phyloP scores from a whole-genome alignment of 305 asterid species.

The Solanum aculeatissimum region DNA sequence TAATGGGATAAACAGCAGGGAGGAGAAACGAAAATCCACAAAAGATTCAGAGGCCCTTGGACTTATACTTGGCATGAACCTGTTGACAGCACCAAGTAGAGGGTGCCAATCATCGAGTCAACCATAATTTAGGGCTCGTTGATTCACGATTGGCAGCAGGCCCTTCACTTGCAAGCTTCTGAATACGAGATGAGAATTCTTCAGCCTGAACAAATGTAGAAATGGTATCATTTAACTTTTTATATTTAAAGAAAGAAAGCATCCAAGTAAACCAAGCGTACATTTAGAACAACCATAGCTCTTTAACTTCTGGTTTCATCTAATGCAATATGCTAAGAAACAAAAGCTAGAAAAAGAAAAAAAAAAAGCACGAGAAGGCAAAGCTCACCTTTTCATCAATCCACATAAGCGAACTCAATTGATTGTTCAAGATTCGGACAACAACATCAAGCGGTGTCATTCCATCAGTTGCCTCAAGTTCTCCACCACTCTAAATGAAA shows the following conservation, averaged over 20 bases:
- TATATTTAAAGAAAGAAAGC: neutral
- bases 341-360: neutral
- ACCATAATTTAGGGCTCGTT: conserved; percentile 48
- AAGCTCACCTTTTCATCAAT: conserved; percentile 83
- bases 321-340: neutral
- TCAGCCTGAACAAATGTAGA: conserved; percentile 41
- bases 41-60: neutral
- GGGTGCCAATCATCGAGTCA: conserved; percentile 18
- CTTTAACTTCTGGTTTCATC: neutral
- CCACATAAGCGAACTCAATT: conserved; percentile 89
- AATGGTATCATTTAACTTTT: neutral
- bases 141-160: conserved; percentile 35
- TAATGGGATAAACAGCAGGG: neutral
- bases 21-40: neutral
- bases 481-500: conserved; percentile 77
- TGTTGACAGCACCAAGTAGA: neutral
- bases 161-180: conserved; percentile 76
- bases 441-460: conserved; percentile 80
- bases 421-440: conserved; percentile 84
- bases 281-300: neutral
- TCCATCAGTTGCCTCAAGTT: conserved; percentile 63
- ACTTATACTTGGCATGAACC: neutral
- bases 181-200: conserved; percentile 75
- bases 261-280: neutral
- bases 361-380: neutral